These are phyloP conservation scores for Colletotrichum lentis DNA, from an alignment of 2,329 filamentous ascomycete genomes.

Conservation along the genomic window DNA sequence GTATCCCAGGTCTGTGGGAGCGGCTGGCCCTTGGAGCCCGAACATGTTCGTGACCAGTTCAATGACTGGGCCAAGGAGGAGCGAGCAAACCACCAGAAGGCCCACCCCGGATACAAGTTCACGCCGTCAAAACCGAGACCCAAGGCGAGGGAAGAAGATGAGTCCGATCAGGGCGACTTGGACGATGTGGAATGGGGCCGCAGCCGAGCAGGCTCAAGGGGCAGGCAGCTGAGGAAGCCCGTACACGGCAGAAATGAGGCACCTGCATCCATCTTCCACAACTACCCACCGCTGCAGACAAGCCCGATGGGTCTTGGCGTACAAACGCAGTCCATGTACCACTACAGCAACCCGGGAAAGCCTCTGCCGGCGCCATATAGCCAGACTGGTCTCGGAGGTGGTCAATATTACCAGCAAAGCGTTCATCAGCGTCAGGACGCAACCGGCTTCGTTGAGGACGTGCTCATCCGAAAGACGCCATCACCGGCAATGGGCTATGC, in stretches of 20 bases:
- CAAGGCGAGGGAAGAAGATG: slow-evolving; percentile 47
- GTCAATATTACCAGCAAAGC: slow-evolving; percentile 51
- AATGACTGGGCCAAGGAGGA: slow-evolving; percentile 82
- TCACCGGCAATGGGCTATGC: slow-evolving; percentile 44
- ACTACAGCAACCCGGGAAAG: slow-evolving; percentile 41
- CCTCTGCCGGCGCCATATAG: slow-evolving; percentile 51
- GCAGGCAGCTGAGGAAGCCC: slow-evolving; percentile 43
- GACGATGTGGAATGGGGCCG: slow-evolving; percentile 56
- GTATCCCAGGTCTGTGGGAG: slow-evolving; percentile 87
- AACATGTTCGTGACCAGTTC: slow-evolving; percentile 77
- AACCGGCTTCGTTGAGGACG: slow-evolving; percentile 43
- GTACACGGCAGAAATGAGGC: slow-evolving; percentile 45
- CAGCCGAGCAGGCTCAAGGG: slow-evolving; percentile 44
- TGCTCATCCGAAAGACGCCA: slow-evolving; percentile 47
- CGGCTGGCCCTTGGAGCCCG: slow-evolving; percentile 84
- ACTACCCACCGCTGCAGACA: slow-evolving; percentile 27
- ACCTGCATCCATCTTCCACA: slow-evolving; percentile 38
- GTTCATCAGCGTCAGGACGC: slow-evolving; percentile 42
- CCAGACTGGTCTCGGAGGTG: slow-evolving; percentile 42
- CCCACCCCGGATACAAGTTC: slow-evolving; percentile 94
- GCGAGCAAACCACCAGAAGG: slow-evolving; percentile 81
- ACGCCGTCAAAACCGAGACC: slow-evolving; percentile 76
- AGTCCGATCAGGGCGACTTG: slow-evolving; percentile 55
- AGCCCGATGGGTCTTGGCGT: slow-evolving; percentile 36
- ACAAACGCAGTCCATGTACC: slow-evolving; percentile 37